Base-by-base conservation (phyloP, 495 filamentous ascomycete genomes). In the Pyrenula aspistea region DNA sequence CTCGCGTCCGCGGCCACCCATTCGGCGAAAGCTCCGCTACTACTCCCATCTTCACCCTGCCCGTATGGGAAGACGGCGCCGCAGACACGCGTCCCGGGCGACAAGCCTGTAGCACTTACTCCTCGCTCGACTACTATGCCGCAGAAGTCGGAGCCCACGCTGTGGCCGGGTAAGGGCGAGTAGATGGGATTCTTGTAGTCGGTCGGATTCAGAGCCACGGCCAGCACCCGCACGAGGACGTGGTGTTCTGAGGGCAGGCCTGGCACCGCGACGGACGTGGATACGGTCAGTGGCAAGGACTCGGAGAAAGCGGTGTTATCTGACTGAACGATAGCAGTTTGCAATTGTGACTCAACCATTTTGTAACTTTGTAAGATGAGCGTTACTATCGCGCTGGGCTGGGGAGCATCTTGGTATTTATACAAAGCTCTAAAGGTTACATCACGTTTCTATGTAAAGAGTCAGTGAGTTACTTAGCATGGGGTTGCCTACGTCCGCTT, bases 201-300 rank as follows among this genome's bases (percentile, higher is more conserved):
- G 8, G 72, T 75, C 11, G 76, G 75, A 51, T 79, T 79, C n/a
- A 78, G 61, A 3, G 72, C 76, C 20, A 77, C 68, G 22, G 66
- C 64, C 4, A 63, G 59, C 53, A 64, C 68, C 36, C 61, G 67
- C 59, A 78, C 67, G 42, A 76, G 65, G 48, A 77, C 55, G 53
- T 75, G 68, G 36, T 73, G 25, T 23, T 22, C n/a, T n/a, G 19
- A 53, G 8, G 51, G 10, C 51, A 53, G 24, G 51, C 10, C 51
- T 21, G 51, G 51, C 10, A 20, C 19, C 19, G 51, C 19, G 8
- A 8, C 8, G 19, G 51, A 10, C 12, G 21, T 8, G 19, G 51
- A 8, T 12, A 53, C 19, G 8, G 51, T 53, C 19, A 53, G 51
- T 21, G 51, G 51, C n/a, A n/a, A n/a, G n/a, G n/a, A n/a, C n/a